Base-by-base conservation (phyloP, 257 asterid species). In the Perilla frutescens region DNA sequence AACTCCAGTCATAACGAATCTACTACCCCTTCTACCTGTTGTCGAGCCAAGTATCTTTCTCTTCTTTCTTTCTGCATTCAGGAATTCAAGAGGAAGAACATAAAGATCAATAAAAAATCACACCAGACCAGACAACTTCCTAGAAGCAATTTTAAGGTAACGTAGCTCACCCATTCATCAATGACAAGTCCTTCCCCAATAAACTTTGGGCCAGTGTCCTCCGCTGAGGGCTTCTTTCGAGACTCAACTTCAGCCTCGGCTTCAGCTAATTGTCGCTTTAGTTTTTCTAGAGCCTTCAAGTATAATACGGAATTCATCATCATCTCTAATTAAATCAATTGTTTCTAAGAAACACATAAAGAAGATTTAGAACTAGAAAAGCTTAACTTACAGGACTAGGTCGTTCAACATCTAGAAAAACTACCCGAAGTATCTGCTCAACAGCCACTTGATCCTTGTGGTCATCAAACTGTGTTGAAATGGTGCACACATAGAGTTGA, bases 161-260 rank as follows among this genome's bases (percentile, higher is more conserved):
- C 66, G 60, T 74, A 64, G 68, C 91, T 77, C 67, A 92, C 98
- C 98, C 97, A 90, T 86, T 90, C 98, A 76, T 88, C 98, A 34
- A 90, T 89, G 54, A 92, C 98, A 1, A 92, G 98, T 62, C 98
- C 98, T 84, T 92, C 98, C 29, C 98, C 97, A 40, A 90, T 79
- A 74, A 90, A 82, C 77, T 84, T 88, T 2, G 90, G 97, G 57
- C 91, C 90, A 4, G 90, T 72, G 74, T 85, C 96, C 70, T 87
- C 96, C 74, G 88, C 95, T 54, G 80, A 77, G 69, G 94, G 96
- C 81, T 92, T 90, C 89, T 86, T 90, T 76, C 89, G 96, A 14
- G 90, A 83, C 76, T 87, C 98, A 8, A 88, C 85, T 62, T 89
- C 97, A 75, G 97, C 91, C 71, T 89, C 98, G 2, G 97, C 97